phyloP scores from a whole-genome alignment of 495 filamentous ascomycete genomes.

The Niebla homalea region DNA sequence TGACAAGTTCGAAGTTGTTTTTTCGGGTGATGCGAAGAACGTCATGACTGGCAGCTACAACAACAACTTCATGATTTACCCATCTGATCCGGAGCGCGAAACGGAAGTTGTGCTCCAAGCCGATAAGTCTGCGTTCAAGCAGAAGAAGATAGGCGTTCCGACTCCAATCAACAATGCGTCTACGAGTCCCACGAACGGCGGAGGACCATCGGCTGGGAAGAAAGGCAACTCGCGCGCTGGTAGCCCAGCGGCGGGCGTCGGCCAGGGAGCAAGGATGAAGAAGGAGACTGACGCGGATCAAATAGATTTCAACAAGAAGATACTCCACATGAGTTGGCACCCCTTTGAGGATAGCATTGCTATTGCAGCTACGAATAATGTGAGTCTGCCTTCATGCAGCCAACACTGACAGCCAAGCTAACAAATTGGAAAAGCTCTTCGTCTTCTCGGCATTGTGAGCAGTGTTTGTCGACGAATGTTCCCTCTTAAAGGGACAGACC shows the following conservation, averaged over 20 bases:
- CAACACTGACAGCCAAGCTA: slow-evolving; percentile 5
- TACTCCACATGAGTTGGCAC: slow-evolving; percentile 99
- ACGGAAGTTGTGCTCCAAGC: slow-evolving; percentile 95
- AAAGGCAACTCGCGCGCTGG: slow-evolving; percentile 71
- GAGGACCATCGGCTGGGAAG: slow-evolving; percentile 54
- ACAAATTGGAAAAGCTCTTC: slow-evolving; percentile 50
- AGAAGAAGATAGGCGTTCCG: slow-evolving; percentile 96
- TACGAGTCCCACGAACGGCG: slow-evolving; percentile 46
- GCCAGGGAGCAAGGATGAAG: slow-evolving; percentile 85
- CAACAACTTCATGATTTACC: slow-evolving; percentile 99
- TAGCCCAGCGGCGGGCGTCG: slow-evolving; percentile 70
- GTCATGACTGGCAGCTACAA: slow-evolving; percentile 99
- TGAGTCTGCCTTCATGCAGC: slow-evolving; percentile 35
- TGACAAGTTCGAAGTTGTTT: slow-evolving; percentile 98
- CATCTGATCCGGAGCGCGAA: slow-evolving; percentile 86
- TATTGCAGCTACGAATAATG: slow-evolving; percentile 98
- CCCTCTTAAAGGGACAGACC: too few relatives aligned
- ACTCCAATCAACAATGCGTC: slow-evolving; percentile 78
- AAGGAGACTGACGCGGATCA: slow-evolving; percentile 99
- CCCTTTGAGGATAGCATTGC: slow-evolving; percentile 99
- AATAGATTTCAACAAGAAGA: slow-evolving; percentile 99
- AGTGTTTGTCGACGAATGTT: not conserved
- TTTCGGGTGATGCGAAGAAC: slow-evolving; percentile 94
- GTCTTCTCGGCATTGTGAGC: slow-evolving; percentile 93
- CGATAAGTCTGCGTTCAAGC: slow-evolving; percentile 98